Conservation (phyloP, 2,329 filamentous ascomycete genomes). For the Tolypocladium tundrense region DNA sequence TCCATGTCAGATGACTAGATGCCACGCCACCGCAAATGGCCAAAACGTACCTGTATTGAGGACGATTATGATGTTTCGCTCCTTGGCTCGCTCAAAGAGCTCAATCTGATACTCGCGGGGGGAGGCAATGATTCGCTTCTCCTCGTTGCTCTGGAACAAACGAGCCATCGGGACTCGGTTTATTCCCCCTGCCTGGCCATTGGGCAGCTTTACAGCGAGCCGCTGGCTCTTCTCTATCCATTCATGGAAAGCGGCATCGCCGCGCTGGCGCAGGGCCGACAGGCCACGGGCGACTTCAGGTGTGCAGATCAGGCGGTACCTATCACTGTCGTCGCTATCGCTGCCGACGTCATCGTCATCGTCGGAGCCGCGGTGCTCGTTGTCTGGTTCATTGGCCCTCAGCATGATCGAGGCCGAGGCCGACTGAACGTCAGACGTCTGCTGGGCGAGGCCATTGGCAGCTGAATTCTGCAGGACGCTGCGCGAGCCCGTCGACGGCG, state of each 20-base stretch:
- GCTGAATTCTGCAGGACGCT: not conserved
- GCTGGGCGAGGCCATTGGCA: not conserved
- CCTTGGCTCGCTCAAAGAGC: conserved; percentile 78
- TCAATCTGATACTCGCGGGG: conserved; percentile 88
- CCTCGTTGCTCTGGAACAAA: not conserved
- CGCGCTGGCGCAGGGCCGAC: not conserved
- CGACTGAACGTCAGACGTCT: not conserved
- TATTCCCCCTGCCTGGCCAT: not conserved
- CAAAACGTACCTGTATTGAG: conserved; percentile 63
- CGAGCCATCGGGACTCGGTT: not conserved
- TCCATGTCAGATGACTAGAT: not conserved
- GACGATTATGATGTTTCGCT: conserved; percentile 82
- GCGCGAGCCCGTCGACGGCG: not conserved
- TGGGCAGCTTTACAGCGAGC: not conserved
- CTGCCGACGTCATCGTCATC: conserved; percentile 10
- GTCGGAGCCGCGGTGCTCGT: not conserved
- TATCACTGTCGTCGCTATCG: conserved; percentile 7
- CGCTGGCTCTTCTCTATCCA: conserved; percentile 5
- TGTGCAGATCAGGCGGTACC: not conserved
- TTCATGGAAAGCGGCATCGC: conserved; percentile 5
- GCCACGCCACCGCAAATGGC: not conserved
- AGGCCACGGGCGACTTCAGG: not conserved
- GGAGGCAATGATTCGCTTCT: conserved; percentile 54
- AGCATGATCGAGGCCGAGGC: too few species aligned
- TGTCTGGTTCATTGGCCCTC: not conserved